Percentiles rank a stretch among this genome's conserved stretches.
These are phyloP conservation scores for Eustoma russellianum DNA, from an alignment of 257 asterid genomes.

Conservation along the genomic window DNA sequence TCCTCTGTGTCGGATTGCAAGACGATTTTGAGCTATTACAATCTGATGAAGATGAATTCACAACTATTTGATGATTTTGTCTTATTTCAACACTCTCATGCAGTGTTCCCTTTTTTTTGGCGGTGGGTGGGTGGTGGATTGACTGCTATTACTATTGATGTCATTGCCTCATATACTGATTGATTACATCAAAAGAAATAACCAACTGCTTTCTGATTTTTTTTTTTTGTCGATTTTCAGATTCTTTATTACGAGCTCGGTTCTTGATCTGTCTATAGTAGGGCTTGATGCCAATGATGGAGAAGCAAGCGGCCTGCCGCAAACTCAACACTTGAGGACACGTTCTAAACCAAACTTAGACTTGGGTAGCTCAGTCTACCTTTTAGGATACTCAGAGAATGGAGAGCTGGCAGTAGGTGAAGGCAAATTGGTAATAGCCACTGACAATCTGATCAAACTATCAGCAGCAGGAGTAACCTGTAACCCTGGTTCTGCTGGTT, in stretches of 20 bases:
- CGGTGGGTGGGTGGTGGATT: too few species aligned
- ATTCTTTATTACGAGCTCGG: conserved; percentile 89
- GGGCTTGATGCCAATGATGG: conserved; percentile 88
- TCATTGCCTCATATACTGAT: too few species aligned
- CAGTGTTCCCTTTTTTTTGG: too few species aligned
- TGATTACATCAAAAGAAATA: too few species aligned
- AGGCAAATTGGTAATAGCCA: conserved; percentile 91
- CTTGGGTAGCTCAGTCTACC: conserved; percentile 72
- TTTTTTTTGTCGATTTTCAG: too few species aligned
- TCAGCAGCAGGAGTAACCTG: conserved; percentile 77
- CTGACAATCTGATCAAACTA: conserved; percentile 87
- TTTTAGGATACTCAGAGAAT: conserved; percentile 64
- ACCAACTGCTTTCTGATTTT: too few species aligned
- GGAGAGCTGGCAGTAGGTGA: conserved; percentile 77
- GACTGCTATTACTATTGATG: too few species aligned
- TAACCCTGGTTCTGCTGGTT: conserved; percentile 98
- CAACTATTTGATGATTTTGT: too few species aligned
- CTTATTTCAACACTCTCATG: too few species aligned
- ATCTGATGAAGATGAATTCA: too few species aligned
- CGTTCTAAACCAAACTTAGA: conserved; percentile 75
- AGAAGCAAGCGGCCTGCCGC: conserved; percentile 49
- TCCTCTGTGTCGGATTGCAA: too few species aligned
- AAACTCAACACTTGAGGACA: conserved; percentile 61
- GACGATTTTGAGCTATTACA: too few species aligned
- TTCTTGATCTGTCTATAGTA: conserved; percentile 91